phyloP scores from a whole-genome alignment of 768 basidiomycete species.

The Pholiota conissans region DNA sequence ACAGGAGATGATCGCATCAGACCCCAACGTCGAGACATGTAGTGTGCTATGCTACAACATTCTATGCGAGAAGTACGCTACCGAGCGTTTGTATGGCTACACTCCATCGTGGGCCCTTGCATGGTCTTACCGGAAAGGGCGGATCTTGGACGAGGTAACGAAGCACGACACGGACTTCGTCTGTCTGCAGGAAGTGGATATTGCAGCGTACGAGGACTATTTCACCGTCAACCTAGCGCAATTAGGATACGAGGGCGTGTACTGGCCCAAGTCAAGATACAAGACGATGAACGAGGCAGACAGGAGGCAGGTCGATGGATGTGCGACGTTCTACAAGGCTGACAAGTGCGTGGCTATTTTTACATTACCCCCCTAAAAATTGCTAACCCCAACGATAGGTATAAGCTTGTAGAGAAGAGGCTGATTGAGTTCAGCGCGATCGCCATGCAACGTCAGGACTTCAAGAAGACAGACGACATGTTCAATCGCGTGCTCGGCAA shows the following conservation, averaged over 20 bases:
- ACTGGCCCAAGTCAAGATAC: conserved; percentile 89
- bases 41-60: conserved; percentile 91
- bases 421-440: conserved; percentile 91
- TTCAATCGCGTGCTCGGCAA: conserved; percentile 97
- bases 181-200: conserved; percentile 95
- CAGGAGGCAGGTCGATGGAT: conserved; percentile 88
- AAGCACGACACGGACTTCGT: conserved; percentile 84
- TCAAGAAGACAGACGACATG: conserved; percentile 99
- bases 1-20: conserved; percentile 57
- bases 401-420: conserved; percentile 90
- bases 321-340: conserved; percentile 93
- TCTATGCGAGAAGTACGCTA: conserved; percentile 88
- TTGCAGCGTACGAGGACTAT: conserved; percentile 88
- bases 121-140: conserved; percentile 93
- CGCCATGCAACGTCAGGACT: conserved; percentile 90
- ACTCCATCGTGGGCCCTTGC: conserved; percentile 94
- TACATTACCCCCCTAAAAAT: conserved; percentile 4
- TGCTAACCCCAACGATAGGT: conserved; percentile 45
- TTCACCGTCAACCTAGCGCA: conserved; percentile 72
- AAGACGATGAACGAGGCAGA: conserved; percentile 91
- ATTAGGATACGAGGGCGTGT: conserved; percentile 87
- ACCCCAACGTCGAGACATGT: conserved; percentile 73
- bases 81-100: conserved; percentile 89
- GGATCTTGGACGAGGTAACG: conserved; percentile 83
- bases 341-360: conserved; percentile 61